Conservation (phyloP, 768 basidiomycete genomes). For the Botryobasidium botryosum region DNA sequence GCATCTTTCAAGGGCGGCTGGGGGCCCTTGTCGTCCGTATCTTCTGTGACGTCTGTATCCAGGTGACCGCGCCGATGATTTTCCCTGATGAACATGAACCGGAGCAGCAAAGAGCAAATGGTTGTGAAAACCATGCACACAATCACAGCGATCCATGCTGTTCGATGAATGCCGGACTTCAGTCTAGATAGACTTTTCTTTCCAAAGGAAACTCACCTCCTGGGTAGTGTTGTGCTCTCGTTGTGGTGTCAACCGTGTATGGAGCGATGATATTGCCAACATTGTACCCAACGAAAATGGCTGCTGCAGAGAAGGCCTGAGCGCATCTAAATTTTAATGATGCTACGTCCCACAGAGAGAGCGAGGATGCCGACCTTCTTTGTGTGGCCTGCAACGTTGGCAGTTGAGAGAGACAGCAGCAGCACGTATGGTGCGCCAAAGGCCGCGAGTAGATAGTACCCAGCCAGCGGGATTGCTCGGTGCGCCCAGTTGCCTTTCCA, state of each 20-base stretch:
- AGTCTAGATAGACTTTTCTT: no score
- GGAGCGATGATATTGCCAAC: conserved; percentile 14
- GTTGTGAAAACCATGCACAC: conserved; percentile 18
- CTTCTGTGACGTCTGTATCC: conserved; percentile 1
- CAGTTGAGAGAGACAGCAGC: conserved; percentile 15
- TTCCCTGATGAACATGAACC: conserved; percentile 14
- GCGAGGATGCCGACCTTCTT: no score
- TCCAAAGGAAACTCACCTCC: no score
- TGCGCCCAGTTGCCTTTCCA: no score
- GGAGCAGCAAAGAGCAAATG: conserved; percentile 12
- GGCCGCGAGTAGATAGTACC: conserved; percentile 17
- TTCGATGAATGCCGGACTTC: no score
- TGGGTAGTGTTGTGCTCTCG: conserved; percentile 19
- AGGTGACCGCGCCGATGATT: conserved; percentile 15
- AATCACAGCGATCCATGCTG: conserved; percentile 22
- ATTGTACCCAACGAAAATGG: conserved; percentile 22
- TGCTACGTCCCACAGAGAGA: no score
- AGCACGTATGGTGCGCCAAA: conserved; percentile 23
- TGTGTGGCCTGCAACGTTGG: conserved; percentile 21
- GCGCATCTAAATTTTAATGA: no score
- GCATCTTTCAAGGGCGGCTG: no score
- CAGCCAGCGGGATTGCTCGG: no score
- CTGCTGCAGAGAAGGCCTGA: conserved; percentile 16
- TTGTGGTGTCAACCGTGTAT: conserved; percentile 16
- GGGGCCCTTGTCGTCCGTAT: conserved; percentile 6